phyloP scores from a whole-genome alignment of 2,329 filamentous ascomycete species.

The Arthrocladium fulminans region DNA sequence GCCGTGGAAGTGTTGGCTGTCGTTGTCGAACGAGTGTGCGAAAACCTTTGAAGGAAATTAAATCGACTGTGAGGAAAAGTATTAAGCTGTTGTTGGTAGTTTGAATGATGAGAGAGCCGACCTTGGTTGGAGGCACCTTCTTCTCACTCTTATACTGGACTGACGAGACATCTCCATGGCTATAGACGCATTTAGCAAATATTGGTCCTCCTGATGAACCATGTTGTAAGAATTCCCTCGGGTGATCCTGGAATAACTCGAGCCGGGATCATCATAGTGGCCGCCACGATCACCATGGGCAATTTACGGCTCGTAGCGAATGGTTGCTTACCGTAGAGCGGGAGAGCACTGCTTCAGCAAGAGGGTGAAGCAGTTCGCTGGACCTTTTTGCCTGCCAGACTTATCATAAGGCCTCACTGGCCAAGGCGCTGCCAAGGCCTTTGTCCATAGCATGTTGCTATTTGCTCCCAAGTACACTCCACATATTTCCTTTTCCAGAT shows the following conservation, averaged over 20 bases:
- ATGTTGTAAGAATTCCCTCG: not conserved
- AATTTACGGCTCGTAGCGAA: too few species aligned
- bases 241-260: not conserved
- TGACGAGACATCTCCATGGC: not conserved
- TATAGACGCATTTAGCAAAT: not conserved
- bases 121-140: not conserved
- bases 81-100: constrained; percentile 8
- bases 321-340: too few species aligned
- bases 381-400: too few species aligned
- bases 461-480: too few species aligned
- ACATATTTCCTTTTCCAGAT: not conserved
- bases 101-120: not conserved
- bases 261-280: not conserved
- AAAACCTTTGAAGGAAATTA: constrained; percentile 15
- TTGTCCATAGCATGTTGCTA: too few species aligned
- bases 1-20: not conserved
- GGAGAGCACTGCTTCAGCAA: too few species aligned
- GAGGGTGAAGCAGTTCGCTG: too few species aligned
- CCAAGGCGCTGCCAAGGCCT: too few species aligned
- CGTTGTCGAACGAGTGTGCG: constrained; percentile 17
- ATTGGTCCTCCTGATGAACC: not conserved
- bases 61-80: constrained; percentile 12
- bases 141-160: not conserved
- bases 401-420: not conserved
- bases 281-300: too few species aligned